Evolutionary conservation across 2,329 filamentous ascomycete species (phyloP), one percentile per base, ranked within the genome.

Genomic region (Aspergillus persii): DNA sequence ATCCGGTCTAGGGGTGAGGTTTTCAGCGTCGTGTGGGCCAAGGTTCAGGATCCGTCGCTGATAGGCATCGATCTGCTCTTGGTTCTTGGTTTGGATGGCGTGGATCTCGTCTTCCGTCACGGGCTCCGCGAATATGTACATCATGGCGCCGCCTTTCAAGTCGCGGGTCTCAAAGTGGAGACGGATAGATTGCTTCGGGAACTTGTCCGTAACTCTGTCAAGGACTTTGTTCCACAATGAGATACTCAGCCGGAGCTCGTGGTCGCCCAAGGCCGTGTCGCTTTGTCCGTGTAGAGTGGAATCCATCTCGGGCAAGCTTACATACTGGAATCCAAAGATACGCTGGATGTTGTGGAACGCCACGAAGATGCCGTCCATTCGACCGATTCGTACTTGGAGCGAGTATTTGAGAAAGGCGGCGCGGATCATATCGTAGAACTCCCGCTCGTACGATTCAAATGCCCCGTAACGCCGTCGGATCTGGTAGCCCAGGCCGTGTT

Each of bases 321-420:
- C 84, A 72, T 99, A 99, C 75, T 99, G 95, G 75, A 99, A 99
- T 5, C 95, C 95, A 72, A 99, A 99, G 53, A 99, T 96, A 57
- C 93, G 89, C 75, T 93, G 84, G 2, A 92, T 91, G 73, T 99
- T 99, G 80, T 99, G 95, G 73, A 88, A 99, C 2, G 95, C 95
- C 26, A 98, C 90, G 71, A 98, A 99, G 53, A 98, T 97, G 56
- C 95, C 95, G 71, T 99, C 94, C 96, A 99, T 99, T 53, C 93
- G 88, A 18, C 96, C 95, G 86, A 99, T 96, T 49, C 95, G 90
- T 30, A 94, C 96, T 76, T 99, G 95, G 31, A 99, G 81, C 8
- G 93, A 96, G 75, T 99, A 99, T 71, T 99, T 99, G 57, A 99
- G 80, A 78, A 99, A 94, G 0, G 94, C 95, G 1, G 93, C 86